Base-by-base conservation (phyloP, 306 rosid species). In the Quercus bicolor region DNA sequence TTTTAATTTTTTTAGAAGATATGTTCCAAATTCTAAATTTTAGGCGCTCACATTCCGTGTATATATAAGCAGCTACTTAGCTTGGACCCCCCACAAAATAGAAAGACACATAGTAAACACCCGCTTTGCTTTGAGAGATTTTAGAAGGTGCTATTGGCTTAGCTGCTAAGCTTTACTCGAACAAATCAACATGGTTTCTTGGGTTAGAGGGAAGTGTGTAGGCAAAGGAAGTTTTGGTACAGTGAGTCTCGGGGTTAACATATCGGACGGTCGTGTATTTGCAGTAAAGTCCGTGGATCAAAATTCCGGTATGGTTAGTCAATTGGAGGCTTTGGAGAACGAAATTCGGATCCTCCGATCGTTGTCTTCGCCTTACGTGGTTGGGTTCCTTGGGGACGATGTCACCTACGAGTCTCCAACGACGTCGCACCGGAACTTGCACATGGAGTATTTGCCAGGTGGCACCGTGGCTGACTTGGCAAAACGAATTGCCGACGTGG, bases 271-370 rank as follows among this genome's bases (percentile, higher is more conserved):
- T 65, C 75, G 26, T 21, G 75, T 87, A 1, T 94, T 94, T 75
- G 98, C 95, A 62, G 98, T 88, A 16, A 94, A 94, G 79, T 92
- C 98, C 12, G 97, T 92, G 12, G 89, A 92, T 34, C 76, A 48
- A 10, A 66, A 73, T 20, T 16, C 80, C 20, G 82, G 83, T 28
- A 68, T 61, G 2, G 72, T 85, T 5, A 26, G 37, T 52, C 97
- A 87, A 69, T 16, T 85, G 4, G 82, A 78, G 56, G 90, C 92
- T 11, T 68, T 94, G 60, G 97, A 94, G 84, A 91, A 85, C 40
- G 98, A 94, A 82, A 94, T 94, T 80, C 64, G 78, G 68, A 85
- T 91, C 40, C 86, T 92, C 19, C 89, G 83, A 14, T 79, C 83
- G 1, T 4, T 93, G 10, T 56, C 82, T 6, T 88, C 93, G 21